Conservation (phyloP, 805 yeast genomes). For the Pichia cabralensis region DNA sequence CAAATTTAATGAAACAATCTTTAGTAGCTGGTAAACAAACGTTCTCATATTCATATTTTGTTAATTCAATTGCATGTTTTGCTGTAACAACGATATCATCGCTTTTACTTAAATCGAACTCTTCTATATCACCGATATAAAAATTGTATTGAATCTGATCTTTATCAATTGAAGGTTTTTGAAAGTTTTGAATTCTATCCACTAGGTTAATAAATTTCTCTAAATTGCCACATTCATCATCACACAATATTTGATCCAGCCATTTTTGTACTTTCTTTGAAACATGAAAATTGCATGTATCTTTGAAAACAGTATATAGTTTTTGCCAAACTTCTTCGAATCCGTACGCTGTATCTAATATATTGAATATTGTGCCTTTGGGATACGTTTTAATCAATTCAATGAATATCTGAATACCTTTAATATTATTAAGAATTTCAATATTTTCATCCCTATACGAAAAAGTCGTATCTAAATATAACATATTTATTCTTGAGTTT, state of each 20-base stretch:
- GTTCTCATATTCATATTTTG: constrained; percentile 5
- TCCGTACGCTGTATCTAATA: constrained; percentile 9
- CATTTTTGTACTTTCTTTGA: background rate
- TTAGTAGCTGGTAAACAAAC: constrained; percentile 4
- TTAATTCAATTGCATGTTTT: constrained; percentile 10
- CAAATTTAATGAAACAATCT: too few species aligned
- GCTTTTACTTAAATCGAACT: background rate
- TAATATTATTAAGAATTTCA: constrained; percentile 9
- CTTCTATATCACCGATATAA: background rate
- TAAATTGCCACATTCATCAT: background rate
- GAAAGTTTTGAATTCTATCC: constrained; percentile 1
- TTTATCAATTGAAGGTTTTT: background rate
- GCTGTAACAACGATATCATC: constrained; percentile 2
- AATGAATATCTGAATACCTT: constrained; percentile 8
- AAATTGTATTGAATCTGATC: background rate
- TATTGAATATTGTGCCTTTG: constrained; percentile 9
- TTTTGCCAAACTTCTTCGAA: constrained; percentile 17
- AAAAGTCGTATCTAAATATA: constrained; percentile 17
- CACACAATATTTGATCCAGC: background rate
- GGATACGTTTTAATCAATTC: constrained; percentile 10
- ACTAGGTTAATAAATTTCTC: constrained; percentile 6
- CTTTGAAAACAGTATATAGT: constrained; percentile 3
- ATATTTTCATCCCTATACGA: constrained; percentile 9
- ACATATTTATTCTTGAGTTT: constrained; percentile 2
- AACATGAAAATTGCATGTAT: background rate